These are phyloP conservation scores for Rossbeevera mucosa DNA, from an alignment of 768 basidiomycete species.

Conservation along the genomic window DNA sequence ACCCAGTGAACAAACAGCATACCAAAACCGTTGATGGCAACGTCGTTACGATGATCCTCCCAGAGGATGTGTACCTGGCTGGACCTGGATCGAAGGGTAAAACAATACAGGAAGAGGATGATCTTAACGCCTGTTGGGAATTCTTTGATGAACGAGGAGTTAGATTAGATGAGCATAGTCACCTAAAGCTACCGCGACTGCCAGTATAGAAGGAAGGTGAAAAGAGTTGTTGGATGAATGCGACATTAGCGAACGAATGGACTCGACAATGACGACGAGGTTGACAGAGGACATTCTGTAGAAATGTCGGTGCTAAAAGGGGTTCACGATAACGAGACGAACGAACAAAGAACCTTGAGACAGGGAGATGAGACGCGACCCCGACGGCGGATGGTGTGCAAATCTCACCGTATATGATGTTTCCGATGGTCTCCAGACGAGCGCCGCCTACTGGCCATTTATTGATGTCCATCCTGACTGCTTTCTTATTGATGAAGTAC, in stretches of 20 bases:
- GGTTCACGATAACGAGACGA: background rate
- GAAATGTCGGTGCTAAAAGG: slow-evolving; percentile 1
- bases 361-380: background rate
- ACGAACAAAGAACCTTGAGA: slow-evolving; percentile 45
- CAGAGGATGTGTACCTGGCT: slow-evolving; percentile 94
- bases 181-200: slow-evolving; percentile 80
- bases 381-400: background rate
- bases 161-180: background rate
- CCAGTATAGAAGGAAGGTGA: slow-evolving; percentile 77
- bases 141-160: background rate
- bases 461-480: slow-evolving; percentile 64
- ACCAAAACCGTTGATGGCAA: slow-evolving; percentile 82
- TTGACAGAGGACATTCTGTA: slow-evolving; percentile 87
- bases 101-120: slow-evolving; percentile 83
- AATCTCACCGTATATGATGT: slow-evolving; percentile 72
- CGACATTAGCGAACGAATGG: slow-evolving; percentile 63
- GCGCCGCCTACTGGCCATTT: slow-evolving; percentile 92
- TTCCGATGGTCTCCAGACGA: slow-evolving; percentile 86
- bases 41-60: slow-evolving; percentile 94
- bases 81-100: slow-evolving; percentile 68
- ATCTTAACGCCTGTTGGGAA: slow-evolving; percentile 68
- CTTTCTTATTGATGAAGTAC: slow-evolving; percentile 73
- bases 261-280: slow-evolving; percentile 86
- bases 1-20: slow-evolving; percentile 11
- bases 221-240: slow-evolving; percentile 56